Evolutionary conservation across 2,329 filamentous ascomycete genomes (phyloP).

Genomic region (Amesomyces nigricolor): DNA sequence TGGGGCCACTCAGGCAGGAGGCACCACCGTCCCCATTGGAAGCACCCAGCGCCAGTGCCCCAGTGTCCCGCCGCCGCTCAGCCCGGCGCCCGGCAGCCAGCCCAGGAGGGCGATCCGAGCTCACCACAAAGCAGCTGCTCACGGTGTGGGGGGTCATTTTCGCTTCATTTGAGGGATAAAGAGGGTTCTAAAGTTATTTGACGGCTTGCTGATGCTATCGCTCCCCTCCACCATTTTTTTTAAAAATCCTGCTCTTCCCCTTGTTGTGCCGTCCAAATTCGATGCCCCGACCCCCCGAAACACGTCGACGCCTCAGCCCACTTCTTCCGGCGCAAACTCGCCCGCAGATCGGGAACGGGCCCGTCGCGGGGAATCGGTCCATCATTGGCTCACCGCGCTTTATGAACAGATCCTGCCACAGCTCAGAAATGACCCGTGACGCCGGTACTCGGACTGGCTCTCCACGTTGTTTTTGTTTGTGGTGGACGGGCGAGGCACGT

Average conservation of each 20-base stretch:
- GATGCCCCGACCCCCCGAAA: slow-evolving; percentile 17
- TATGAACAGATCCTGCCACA: no score
- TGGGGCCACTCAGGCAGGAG: slow-evolving; percentile 21
- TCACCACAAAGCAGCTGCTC: no score
- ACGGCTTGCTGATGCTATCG: no score
- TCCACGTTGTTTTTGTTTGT: no score
- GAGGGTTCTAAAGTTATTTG: no score
- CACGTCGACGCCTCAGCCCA: slow-evolving; percentile 17
- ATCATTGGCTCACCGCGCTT: neutral
- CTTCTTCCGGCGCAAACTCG: slow-evolving; percentile 14
- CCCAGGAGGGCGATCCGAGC: slow-evolving; percentile 1
- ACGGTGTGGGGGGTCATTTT: no score
- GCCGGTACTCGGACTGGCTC: no score
- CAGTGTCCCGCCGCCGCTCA: slow-evolving; percentile 12
- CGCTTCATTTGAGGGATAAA: no score
- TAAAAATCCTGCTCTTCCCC: neutral
- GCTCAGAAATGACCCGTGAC: no score
- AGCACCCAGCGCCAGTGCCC: neutral
- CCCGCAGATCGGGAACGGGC: slow-evolving; percentile 17
- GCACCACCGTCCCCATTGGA: slow-evolving; percentile 6
- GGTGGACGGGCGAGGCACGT: no score
- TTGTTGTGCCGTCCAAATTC: neutral
- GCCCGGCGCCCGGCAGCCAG: slow-evolving; percentile 13
- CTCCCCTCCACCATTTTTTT: neutral
- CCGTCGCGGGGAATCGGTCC: neutral